Base-by-base conservation (phyloP, 164 flowering plant species). In the Stephania japonica region DNA sequence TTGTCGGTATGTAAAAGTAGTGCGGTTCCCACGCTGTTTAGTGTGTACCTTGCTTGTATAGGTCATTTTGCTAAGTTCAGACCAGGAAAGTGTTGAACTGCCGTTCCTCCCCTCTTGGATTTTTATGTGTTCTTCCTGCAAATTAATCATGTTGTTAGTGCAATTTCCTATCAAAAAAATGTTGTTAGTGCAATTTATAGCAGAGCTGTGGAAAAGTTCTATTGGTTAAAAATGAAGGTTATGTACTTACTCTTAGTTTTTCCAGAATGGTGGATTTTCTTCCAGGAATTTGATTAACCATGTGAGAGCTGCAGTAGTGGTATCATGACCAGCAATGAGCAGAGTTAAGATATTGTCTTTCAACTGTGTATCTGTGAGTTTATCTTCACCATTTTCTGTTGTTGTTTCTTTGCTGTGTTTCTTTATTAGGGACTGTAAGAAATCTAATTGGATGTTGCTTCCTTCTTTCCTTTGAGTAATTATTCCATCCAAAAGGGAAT, bases 281-380 rank as follows among this genome's bases (percentile, higher is more conserved):
- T 67, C 86, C 25, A 87, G 87, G 75, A 86, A 86, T 75, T 87
- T 86, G 75, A 86, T 78, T 74, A 87, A 70, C 90, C 93, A 89
- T 67, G 93, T 85, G 42, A 89, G 85, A 65, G 85, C 89, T 42
- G 93, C 93, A 44, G 88, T 89, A 13, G 93, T 87, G 61, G 93
- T 89, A 70, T 89, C 93, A 82, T 89, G 93, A 13, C 93, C 93
- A 10, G 93, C 91, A 73, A 87, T 74, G 24, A 89, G 81, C 56
- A 89, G 78, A 63, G 91, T 86, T 61, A 89, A 70, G 75, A 89
- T 83, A 70, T 87, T 89, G 80, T 87, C 93, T 83, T 87, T 89
- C 72, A 89, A 69, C 72, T 86, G 91, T 72, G 53, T 49, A 70
- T 89, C 93, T 8, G 93, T 81, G 47, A 89, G 87, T 75, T 84